Conservation (phyloP, 495 filamentous ascomycete species). For the Tuber calosporum region DNA sequence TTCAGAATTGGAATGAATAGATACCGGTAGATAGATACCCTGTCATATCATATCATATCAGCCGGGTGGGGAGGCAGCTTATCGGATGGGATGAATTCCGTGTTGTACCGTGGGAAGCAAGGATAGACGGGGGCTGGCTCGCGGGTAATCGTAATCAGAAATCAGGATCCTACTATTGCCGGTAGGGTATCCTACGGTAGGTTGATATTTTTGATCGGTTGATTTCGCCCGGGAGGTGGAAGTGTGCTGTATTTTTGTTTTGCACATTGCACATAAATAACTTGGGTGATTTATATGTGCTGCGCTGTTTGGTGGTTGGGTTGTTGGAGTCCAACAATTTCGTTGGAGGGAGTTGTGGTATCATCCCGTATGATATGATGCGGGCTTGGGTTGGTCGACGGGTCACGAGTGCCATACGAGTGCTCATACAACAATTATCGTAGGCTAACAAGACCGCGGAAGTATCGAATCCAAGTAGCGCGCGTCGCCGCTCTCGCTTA, state of each 20-base stretch:
- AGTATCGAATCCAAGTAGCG: neutral
- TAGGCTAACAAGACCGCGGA: neutral
- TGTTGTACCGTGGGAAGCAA: neutral
- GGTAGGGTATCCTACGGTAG: neutral
- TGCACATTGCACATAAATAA: neutral
- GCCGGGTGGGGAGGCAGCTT: neutral
- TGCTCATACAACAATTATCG: neutral
- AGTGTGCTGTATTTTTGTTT: neutral
- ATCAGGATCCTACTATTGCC: conserved; percentile 2
- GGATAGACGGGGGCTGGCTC: neutral
- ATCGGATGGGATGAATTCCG: conserved; percentile 2
- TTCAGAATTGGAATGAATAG: conserved; percentile 23
- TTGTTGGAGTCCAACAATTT: too few species aligned
- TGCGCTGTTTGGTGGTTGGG: neutral
- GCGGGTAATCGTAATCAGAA: neutral
- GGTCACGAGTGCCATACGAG: too few species aligned
- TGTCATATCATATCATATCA: conserved; percentile 5
- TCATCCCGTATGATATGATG: neutral
- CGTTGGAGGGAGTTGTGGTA: neutral
- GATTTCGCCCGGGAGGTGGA: neutral
- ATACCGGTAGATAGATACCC: neutral
- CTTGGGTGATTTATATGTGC: neutral
- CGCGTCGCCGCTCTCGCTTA: neutral
- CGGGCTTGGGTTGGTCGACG: neutral
- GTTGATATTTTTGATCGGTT: neutral